Evolutionary conservation across 1,139 yeast genomes (phyloP).

Genomic region (Yamadazyma blattariae): DNA sequence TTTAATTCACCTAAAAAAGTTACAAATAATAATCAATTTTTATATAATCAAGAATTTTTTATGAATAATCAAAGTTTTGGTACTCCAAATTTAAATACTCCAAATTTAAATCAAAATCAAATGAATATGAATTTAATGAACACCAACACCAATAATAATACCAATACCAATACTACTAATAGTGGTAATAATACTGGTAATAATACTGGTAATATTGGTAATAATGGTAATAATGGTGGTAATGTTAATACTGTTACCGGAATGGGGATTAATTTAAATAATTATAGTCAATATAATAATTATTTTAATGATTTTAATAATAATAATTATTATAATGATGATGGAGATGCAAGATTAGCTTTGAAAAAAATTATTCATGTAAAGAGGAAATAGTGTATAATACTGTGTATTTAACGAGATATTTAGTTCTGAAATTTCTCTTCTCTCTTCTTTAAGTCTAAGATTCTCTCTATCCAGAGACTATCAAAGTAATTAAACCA

Average conservation of each 20-base stretch:
- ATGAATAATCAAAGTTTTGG: conserved; percentile 6
- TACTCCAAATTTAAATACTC: conserved; percentile 1
- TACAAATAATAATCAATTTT: conserved; percentile 23
- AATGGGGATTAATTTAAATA: conserved; percentile 1
- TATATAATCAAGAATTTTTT: conserved; percentile 32
- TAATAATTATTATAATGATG: conserved; percentile 18
- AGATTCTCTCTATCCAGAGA: too few relatives aligned
- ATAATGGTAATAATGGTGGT: conserved; percentile 2
- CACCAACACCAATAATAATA: conserved; percentile 2
- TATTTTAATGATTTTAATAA: conserved; percentile 4
- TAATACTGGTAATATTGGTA: neutral
- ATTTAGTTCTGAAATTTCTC: too few relatives aligned
- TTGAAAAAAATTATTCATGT: conserved; percentile 39
- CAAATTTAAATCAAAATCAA: neutral
- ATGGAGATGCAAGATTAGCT: conserved; percentile 42
- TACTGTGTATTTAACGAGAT: too few relatives aligned
- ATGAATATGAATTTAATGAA: neutral
- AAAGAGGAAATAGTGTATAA: conserved; percentile 22
- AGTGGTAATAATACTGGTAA: neutral
- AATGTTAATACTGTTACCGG: conserved; percentile 5
- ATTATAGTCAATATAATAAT: neutral
- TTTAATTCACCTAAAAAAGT: conserved; percentile 36
- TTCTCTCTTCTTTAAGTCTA: too few relatives aligned
- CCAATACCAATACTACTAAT: neutral
- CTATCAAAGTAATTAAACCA: too few relatives aligned